Base-by-base conservation (phyloP, 176 grass and related monocot genomes). In the Triticum turgidum region DNA sequence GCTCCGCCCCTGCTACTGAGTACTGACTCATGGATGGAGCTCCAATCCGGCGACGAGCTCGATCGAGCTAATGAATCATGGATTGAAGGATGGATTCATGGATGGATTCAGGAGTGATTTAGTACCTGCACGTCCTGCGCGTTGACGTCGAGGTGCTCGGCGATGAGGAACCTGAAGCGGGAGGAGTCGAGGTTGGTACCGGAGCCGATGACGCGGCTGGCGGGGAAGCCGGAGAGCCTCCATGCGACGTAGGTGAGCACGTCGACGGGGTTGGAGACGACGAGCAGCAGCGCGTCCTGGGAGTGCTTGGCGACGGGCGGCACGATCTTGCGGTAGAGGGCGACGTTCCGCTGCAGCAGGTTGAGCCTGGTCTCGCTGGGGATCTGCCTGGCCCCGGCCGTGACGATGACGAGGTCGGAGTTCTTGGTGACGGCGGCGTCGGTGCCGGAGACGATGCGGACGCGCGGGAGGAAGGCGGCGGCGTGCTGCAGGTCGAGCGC, bases 401-500 rank as follows among this genome's bases (percentile, higher is more conserved):
- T 69, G 15, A 69, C 8, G 15, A 69, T 4, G 14, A 69, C 93
- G 0, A 98, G 80, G 84, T 98, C 93, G 1, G 93, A 95, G 3
- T 81, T 70, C 1, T 4, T 12, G 33, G 96, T 95, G 2, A 98
- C 73, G 2, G 77, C 22, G 10, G 89, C 20, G 74, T 95, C 93
- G 1, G 89, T 88, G 58, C 75, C 86, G 44, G 91, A 91, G 1
- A 83, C 70, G 4, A 98, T 89, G 61, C 89, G 90, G 27, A 89
- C 89, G 38, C 91, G 93, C 1, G 96, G 96, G 5, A 98, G 86
- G 89, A 98, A 98, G 27, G 96, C 96, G n/a, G 96, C 96, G 18
- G 93, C 91, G 82, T 98, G 96, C 89, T 98, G 96, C 47, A 98
- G 96, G 78, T 98, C 96, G 4, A 98, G 91, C 96, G 92, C 95